Base-by-base conservation (phyloP, 441 rosid genomes). In the Theobroma grandiflorum region DNA sequence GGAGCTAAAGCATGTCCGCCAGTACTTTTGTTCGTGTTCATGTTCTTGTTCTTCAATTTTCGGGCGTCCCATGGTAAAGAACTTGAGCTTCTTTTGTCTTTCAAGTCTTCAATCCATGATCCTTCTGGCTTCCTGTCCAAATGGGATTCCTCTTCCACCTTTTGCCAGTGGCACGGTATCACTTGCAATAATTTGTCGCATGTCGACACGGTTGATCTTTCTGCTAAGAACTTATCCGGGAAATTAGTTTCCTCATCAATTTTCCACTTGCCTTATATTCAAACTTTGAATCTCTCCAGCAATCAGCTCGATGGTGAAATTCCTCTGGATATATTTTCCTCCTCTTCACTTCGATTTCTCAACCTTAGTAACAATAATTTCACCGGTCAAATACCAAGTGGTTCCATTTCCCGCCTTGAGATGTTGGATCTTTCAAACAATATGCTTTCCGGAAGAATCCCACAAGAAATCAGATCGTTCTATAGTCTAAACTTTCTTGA, bases 321-420 rank as follows among this genome's bases (percentile, higher is more conserved):
- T 73, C 96, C 96, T 77, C 57, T 4, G 0, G 85, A 84, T 33
- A 61, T 90, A 11, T 94, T 91, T 50, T 86, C 90, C 40, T 83
- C 85, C 64, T 79, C 87, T 26, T 88, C 94, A 11, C 92, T 95
- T 76, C 86, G 83, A 35, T 78, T 82, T 79, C 92, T 94, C 76
- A 95, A 95, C 82, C 88, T 94, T 35, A 95, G 97, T 83, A 88
- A 88, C 90, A 95, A 95, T 78, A 95, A 95, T 83, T 88, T 95
- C 89, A 91, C 95, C 6, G 92, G 97, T 64, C 79, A 73, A 1
- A 81, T 95, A 43, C 47, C 74, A 0, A 89, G 74, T 0, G 91
- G 88, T 43, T 87, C 86, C 6, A 53, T 75, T 26, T 35, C 86
- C 50, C 26, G 79, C 45, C 92, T 95, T 22, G 87, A 93, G 76